Evolutionary conservation across 2,329 filamentous ascomycete genomes (phyloP).

Genomic region (Lecanicillium sp.): DNA sequence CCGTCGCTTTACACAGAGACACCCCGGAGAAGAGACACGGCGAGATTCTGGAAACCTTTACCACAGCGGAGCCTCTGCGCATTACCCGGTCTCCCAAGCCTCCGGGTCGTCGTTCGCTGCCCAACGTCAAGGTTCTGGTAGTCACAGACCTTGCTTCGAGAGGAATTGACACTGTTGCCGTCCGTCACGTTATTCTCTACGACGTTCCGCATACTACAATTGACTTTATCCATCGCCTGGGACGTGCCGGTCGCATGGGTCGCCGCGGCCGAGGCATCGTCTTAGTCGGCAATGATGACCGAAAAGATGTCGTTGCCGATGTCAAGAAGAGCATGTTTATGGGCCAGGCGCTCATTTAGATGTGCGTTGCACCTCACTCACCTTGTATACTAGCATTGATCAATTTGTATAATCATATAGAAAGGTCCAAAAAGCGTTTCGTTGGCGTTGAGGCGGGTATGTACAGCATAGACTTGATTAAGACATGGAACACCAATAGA

Average conservation of each 20-base stretch:
- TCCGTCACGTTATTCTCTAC: slow-evolving; percentile 86
- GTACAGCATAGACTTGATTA: background rate
- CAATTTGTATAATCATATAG: too few species aligned
- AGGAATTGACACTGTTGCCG: slow-evolving; percentile 88
- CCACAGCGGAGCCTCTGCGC: slow-evolving; percentile 34
- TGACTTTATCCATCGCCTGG: slow-evolving; percentile 94
- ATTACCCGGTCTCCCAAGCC: slow-evolving; percentile 17
- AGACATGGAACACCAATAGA: too few species aligned
- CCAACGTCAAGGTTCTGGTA: slow-evolving; percentile 83
- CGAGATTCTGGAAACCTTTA: slow-evolving; percentile 72
- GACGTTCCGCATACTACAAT: slow-evolving; percentile 97
- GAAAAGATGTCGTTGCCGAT: slow-evolving; percentile 83
- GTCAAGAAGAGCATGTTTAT: slow-evolving; percentile 85
- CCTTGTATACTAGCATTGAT: slow-evolving; percentile 1
- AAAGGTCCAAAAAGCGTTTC: background rate
- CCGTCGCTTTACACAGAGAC: slow-evolving; percentile 77
- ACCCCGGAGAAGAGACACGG: slow-evolving; percentile 68
- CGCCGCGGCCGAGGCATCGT: slow-evolving; percentile 83
- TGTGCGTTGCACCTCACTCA: background rate
- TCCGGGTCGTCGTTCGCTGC: slow-evolving; percentile 41
- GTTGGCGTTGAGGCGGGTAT: too few species aligned
- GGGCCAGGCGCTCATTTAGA: slow-evolving; percentile 66
- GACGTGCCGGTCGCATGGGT: slow-evolving; percentile 87
- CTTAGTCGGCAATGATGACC: slow-evolving; percentile 79
- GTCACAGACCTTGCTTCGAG: slow-evolving; percentile 88